Evolutionary conservation across 2,329 filamentous ascomycete genomes (phyloP), one percentile per base, ranked within the genome.

Genomic region (Phoma sp.): DNA sequence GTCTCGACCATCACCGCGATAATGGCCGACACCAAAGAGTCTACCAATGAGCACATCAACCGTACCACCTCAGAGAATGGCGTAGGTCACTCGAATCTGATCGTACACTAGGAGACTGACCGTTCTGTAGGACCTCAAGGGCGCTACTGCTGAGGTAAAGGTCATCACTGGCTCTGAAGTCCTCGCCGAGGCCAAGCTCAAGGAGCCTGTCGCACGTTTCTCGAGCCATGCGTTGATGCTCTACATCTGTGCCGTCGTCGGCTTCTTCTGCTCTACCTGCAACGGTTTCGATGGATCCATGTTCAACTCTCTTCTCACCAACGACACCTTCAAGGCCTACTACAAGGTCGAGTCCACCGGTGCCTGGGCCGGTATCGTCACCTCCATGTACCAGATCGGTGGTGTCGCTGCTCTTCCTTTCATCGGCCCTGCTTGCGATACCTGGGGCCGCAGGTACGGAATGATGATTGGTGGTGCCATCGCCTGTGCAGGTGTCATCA

Each of bases 251-350:
- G 55, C 59, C 22, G 51, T 69, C 35, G 49, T 58, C 13, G 77
- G 75, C 29, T 80, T 77, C 64, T 75, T 78, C 59, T 77, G 75
- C 56, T 81, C 80, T 22, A 84, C 81, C 8, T 80, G 82, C 77
- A 84, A 85, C 67, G 84, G 84, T 25, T 86, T 82, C 59, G 84
- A 87, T 60, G 83, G 83, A 33, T 83, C 81, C 25, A 77, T 87
- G 44, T 82, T 85, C 64, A 81, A 80, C 52, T 80, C 80, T 32
- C 70, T 85, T 22, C 57, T 62, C 29, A 60, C 80, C 35, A 84
- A 85, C 72, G 74, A 73, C 25, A 58, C 64, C 15, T 81, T 81
- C 70, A 68, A 76, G 33, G 60, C 71, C 5, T 77, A 76, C 62
- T 82, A 80, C 68, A 57, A 77, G 32, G 78, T 75, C 27, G 62